phyloP scores from a whole-genome alignment of 257 asterid species.

The Lycium ferocissimum region DNA sequence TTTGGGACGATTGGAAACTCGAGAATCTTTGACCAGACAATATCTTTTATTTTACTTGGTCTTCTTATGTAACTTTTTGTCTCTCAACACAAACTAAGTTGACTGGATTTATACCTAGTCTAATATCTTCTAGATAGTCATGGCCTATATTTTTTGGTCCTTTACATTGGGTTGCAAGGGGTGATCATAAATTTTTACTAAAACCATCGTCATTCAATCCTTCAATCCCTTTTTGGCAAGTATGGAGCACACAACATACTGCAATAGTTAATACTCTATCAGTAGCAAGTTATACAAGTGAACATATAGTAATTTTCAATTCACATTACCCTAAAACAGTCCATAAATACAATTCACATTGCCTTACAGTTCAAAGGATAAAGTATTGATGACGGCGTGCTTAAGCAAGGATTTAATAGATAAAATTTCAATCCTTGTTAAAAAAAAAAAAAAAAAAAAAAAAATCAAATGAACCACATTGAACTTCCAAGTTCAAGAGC shows the following conservation, averaged over 20 bases:
- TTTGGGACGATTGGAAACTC: neutral
- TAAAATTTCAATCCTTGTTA: neutral
- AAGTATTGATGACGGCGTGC: neutral
- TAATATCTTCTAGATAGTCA: neutral
- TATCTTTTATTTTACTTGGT: neutral
- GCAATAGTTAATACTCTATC: neutral
- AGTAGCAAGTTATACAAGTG: neutral
- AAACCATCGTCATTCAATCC: neutral
- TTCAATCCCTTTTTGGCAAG: neutral
- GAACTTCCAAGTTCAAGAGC: neutral
- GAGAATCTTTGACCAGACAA: neutral
- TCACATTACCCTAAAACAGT: neutral
- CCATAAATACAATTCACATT: neutral
- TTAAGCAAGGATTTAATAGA: neutral
- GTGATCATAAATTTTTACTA: neutral
- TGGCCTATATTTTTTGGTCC: neutral
- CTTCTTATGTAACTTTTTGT: neutral
- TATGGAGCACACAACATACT: neutral
- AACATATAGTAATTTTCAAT: neutral
- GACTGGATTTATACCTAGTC: neutral
- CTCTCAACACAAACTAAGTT: neutral
- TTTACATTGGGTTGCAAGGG: neutral
- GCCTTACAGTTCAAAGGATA: neutral
- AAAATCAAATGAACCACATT: slow-evolving; percentile 3
- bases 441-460: too few species aligned